A percentile compares a stretch with the other conserved stretches of the same genome.
Evolutionary conservation across 1,284 basidiomycete genomes (phyloP).

Genomic region (Testicularia cyperi): DNA sequence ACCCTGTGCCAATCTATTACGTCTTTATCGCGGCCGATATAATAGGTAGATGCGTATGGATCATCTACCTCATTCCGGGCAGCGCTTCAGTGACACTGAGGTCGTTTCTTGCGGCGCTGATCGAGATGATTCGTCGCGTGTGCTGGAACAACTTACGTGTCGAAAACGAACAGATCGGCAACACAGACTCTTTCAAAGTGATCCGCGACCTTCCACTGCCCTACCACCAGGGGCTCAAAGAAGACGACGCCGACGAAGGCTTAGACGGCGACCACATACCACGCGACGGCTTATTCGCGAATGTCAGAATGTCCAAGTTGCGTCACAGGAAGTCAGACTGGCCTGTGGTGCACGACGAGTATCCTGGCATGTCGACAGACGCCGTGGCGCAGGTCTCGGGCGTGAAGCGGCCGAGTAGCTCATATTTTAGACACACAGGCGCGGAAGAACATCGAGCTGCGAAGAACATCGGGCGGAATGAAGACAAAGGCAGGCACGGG

Average conservation of each 20-base stretch:
- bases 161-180: conserved; percentile 76
- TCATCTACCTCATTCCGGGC: conserved; percentile 71
- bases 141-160: conserved; percentile 86
- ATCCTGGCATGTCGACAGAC: too few species aligned
- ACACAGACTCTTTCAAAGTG: conserved; percentile 52
- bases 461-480: too few species aligned
- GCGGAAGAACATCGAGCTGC: too few species aligned
- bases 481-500: too few species aligned
- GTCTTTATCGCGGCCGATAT: conserved; percentile 67
- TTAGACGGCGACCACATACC: too few species aligned
- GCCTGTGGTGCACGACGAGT: too few species aligned
- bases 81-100: conserved; percentile 67
- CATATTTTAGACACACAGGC: too few species aligned
- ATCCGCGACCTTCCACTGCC: conserved; percentile 47
- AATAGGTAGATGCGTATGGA: conserved; percentile 76
- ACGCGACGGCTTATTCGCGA: conserved; percentile 18
- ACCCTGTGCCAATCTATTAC: conserved; percentile 62
- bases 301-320: conserved; percentile 10
- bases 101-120: conserved; percentile 70
- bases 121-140: conserved; percentile 79
- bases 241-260: background rate
- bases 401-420: too few species aligned
- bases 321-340: conserved; percentile 13
- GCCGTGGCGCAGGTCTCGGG: too few species aligned
- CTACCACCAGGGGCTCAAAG: conserved; percentile 24